These are phyloP conservation scores for Colletotrichum kahawae DNA, from an alignment of 2,329 filamentous ascomycete genomes.

Conservation along the genomic window DNA sequence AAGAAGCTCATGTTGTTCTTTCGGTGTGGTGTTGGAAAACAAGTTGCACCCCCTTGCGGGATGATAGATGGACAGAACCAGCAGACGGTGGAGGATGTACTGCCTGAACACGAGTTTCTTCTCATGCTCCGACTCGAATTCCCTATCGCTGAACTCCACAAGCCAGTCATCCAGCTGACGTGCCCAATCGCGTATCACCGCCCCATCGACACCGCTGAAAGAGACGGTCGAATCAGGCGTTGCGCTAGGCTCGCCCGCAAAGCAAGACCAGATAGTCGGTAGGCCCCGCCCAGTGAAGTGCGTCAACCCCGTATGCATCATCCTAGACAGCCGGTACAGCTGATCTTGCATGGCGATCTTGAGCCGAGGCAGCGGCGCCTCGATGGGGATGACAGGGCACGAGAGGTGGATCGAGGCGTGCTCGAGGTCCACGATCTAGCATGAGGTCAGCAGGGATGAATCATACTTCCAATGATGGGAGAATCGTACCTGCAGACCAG, in stretches of 20 bases:
- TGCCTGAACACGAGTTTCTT: conserved; percentile 42
- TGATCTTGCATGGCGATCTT: conserved; percentile 43
- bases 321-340: conserved; percentile 44
- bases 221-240: conserved; percentile 26
- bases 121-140: conserved; percentile 36
- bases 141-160: conserved; percentile 38
- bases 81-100: conserved; percentile 44
- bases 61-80: conserved; percentile 48
- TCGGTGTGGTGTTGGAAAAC: conserved; percentile 39
- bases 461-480: too few species aligned
- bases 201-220: conserved; percentile 43
- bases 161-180: conserved; percentile 46
- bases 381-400: conserved; percentile 44
- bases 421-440: conserved; percentile 48
- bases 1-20: conserved; percentile 44
- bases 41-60: conserved; percentile 44
- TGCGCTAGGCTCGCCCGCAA: conserved; percentile 23
- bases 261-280: conserved; percentile 48
- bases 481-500: conserved; percentile 26
- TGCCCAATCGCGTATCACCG: conserved; percentile 48
- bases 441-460: not conserved
- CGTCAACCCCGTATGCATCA: conserved; percentile 48
- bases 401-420: conserved; percentile 47
- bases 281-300: conserved; percentile 46
- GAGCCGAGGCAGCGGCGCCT: conserved; percentile 40